Conservation (phyloP, 768 basidiomycete species). For the Piloderma croceum region DNA sequence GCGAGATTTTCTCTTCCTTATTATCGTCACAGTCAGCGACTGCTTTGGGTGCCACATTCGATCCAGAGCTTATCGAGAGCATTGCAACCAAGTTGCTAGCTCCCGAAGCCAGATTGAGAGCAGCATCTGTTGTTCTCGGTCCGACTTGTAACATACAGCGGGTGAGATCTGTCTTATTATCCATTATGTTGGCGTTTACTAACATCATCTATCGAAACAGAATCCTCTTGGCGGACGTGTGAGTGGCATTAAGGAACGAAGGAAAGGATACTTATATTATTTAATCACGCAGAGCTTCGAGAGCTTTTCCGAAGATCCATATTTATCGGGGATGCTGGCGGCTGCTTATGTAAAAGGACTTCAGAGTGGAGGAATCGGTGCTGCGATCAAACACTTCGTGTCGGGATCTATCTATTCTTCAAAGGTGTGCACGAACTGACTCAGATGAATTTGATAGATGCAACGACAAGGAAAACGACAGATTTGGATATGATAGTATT, state of each 20-base stretch:
- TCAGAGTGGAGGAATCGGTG: slow-evolving; percentile 70
- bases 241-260: slow-evolving; percentile 15
- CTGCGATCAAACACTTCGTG: slow-evolving; percentile 81
- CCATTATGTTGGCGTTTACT: too few species aligned
- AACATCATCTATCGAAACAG: slow-evolving; percentile 26
- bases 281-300: slow-evolving; percentile 52
- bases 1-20: neutral
- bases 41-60: slow-evolving; percentile 72
- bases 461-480: slow-evolving; percentile 81
- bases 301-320: slow-evolving; percentile 75
- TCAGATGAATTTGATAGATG: slow-evolving; percentile 34
- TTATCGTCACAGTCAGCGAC: slow-evolving; percentile 46
- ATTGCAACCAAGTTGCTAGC: slow-evolving; percentile 64
- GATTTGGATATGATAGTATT: slow-evolving; percentile 53
- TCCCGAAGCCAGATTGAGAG: slow-evolving; percentile 62
- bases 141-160: slow-evolving; percentile 86
- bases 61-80: slow-evolving; percentile 55
- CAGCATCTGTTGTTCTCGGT: slow-evolving; percentile 65
- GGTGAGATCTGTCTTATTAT: slow-evolving; percentile 34
- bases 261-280: too few species aligned
- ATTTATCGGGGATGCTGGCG: slow-evolving; percentile 64
- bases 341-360: slow-evolving; percentile 73
- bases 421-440: slow-evolving; percentile 1
- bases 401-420: slow-evolving; percentile 28
- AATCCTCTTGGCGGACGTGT: slow-evolving; percentile 69